Evolutionary conservation across 805 yeast genomes (phyloP).

Genomic region (Saitoella complicata): DNA sequence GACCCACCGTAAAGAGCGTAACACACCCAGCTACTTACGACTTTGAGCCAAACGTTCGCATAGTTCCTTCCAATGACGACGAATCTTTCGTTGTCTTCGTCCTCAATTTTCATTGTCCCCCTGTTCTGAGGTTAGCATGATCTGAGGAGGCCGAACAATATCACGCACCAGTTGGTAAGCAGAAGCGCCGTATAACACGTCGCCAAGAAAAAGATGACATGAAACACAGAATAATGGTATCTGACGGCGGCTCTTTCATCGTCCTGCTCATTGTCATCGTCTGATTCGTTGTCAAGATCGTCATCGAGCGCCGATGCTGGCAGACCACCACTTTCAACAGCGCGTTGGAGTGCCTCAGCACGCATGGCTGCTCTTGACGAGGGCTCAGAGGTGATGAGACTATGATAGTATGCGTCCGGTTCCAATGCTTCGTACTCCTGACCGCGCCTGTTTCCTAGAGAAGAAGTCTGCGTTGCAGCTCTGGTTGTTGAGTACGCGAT

Average conservation of each 20-base stretch:
- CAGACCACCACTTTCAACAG: slow-evolving; percentile 88
- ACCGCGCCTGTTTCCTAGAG: slow-evolving; percentile 4
- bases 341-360: slow-evolving; percentile 74
- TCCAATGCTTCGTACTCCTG: slow-evolving; percentile 28
- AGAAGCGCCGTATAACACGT: slow-evolving; percentile 94
- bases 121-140: neutral
- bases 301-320: slow-evolving; percentile 85
- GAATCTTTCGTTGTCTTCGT: slow-evolving; percentile 65
- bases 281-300: slow-evolving; percentile 40
- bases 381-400: slow-evolving; percentile 30
- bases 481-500: slow-evolving; percentile 94
- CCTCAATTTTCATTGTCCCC: slow-evolving; percentile 34
- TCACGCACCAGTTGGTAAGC: slow-evolving; percentile 41
- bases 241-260: slow-evolving; percentile 44
- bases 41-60: slow-evolving; percentile 88
- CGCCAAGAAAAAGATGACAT: slow-evolving; percentile 79
- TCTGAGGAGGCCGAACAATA: too few species aligned
- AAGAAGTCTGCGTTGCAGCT: slow-evolving; percentile 56
- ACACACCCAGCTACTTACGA: slow-evolving; percentile 84
- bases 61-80: slow-evolving; percentile 95
- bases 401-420: slow-evolving; percentile 13
- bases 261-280: slow-evolving; percentile 23
- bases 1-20: slow-evolving; percentile 43
- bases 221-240: slow-evolving; percentile 79
- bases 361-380: slow-evolving; percentile 55